Conservation (phyloP, 2,329 filamentous ascomycete species). For the Capronia coronata region DNA sequence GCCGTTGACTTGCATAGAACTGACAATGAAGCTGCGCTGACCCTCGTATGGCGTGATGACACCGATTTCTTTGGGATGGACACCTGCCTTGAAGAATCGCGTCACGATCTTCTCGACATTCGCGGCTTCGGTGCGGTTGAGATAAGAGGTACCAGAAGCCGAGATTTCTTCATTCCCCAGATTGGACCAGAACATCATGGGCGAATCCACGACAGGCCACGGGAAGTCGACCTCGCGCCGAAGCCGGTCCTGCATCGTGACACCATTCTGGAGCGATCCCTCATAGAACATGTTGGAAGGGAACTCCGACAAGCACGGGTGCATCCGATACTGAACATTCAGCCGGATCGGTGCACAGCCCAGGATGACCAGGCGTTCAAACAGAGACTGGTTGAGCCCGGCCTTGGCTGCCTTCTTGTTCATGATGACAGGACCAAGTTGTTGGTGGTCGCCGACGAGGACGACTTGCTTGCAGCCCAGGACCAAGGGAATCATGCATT, state of each 20-base stretch:
- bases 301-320: slow-evolving; percentile 92
- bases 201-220: slow-evolving; percentile 87
- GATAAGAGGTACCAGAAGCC: slow-evolving; percentile 92
- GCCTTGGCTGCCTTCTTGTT: slow-evolving; percentile 99
- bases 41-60: slow-evolving; percentile 99
- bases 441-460: slow-evolving; percentile 96
- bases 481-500: slow-evolving; percentile 97
- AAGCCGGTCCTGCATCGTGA: slow-evolving; percentile 80
- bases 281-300: slow-evolving; percentile 99
- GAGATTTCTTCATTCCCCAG: slow-evolving; percentile 97
- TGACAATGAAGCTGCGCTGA: slow-evolving; percentile 95
- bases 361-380: slow-evolving; percentile 92
- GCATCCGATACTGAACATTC: slow-evolving; percentile 98
- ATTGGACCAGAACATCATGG: slow-evolving; percentile 99
- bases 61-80: slow-evolving; percentile 88
- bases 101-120: slow-evolving; percentile 99
- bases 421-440: slow-evolving; percentile 98
- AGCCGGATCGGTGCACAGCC: slow-evolving; percentile 83
- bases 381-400: slow-evolving; percentile 94
- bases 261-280: slow-evolving; percentile 90
- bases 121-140: slow-evolving; percentile 92
- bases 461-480: slow-evolving; percentile 98
- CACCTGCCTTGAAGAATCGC: slow-evolving; percentile 96
- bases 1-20: slow-evolving; percentile 97
- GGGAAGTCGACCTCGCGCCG: slow-evolving; percentile 95